These are phyloP conservation scores for Nemania sp. DNA, from an alignment of 2,329 filamentous ascomycete genomes.

Conservation along the genomic window DNA sequence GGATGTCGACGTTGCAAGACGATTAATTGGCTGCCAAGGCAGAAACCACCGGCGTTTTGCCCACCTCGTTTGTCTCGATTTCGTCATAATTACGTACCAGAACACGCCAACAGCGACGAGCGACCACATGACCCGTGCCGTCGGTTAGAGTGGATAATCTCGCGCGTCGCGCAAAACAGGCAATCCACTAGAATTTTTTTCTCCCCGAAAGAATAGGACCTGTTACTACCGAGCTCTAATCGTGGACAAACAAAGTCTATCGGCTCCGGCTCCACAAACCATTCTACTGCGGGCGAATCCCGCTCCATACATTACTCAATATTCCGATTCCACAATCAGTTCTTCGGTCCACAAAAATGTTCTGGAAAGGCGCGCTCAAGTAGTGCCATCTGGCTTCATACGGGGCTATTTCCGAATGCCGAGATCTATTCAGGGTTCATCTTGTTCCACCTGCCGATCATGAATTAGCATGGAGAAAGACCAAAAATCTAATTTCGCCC, in stretches of 20 bases:
- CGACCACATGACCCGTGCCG: not conserved
- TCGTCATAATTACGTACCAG: slow-evolving; percentile 29
- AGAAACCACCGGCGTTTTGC: slow-evolving; percentile 11
- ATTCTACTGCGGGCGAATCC: slow-evolving; percentile 20
- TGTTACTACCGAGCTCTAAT: not conserved
- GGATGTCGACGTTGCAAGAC: slow-evolving; percentile 59
- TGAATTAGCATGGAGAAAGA: slow-evolving; percentile 1
- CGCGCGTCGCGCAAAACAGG: slow-evolving; percentile 5
- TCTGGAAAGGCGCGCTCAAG: slow-evolving; percentile 25
- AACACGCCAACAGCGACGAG: not conserved
- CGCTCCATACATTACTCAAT: slow-evolving; percentile 26
- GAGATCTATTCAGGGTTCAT: slow-evolving; percentile 10
- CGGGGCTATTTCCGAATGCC: slow-evolving; percentile 20
- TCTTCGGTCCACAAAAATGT: slow-evolving; percentile 22
- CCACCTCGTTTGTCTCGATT: slow-evolving; percentile 6
- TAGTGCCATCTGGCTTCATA: slow-evolving; percentile 7
- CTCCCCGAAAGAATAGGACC: not conserved
- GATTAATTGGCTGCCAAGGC: slow-evolving; percentile 25
- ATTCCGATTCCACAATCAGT: slow-evolving; percentile 26
- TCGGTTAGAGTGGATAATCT: slow-evolving; percentile 3
- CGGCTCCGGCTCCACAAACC: slow-evolving; percentile 13
- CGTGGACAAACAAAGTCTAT: not conserved
- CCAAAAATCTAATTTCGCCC: slow-evolving; percentile 3
- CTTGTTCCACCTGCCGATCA: slow-evolving; percentile 5
- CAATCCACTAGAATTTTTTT: slow-evolving; percentile 1